Conservation (phyloP, 495 filamentous ascomycete genomes). For the Penicillium ucsense region DNA sequence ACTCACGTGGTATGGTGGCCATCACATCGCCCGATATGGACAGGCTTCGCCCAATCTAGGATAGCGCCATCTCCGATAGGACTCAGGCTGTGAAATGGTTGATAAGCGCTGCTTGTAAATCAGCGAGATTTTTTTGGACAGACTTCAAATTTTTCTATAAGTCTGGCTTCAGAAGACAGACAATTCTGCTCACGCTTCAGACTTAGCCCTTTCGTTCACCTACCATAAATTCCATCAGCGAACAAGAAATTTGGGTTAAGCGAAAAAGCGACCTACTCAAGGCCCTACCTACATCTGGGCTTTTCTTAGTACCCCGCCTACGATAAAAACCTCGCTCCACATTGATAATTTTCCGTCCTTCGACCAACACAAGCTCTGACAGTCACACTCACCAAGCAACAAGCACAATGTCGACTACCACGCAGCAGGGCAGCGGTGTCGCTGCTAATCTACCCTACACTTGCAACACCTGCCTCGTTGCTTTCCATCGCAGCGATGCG, state of each 20-base stretch:
- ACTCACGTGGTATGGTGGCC: no score
- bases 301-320: constrained; percentile 22
- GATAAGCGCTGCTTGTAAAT: constrained; percentile 10
- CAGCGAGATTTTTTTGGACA: not conserved
- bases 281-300: constrained; percentile 4
- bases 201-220: no score
- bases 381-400: constrained; percentile 1
- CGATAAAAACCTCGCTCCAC: constrained; percentile 15
- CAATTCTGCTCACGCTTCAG: no score
- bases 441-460: constrained; percentile 70
- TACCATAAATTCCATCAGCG: not conserved
- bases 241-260: not conserved
- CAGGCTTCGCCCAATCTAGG: not conserved
- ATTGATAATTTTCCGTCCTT: constrained; percentile 6
- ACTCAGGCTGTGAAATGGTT: constrained; percentile 4
- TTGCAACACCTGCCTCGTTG: constrained; percentile 96
- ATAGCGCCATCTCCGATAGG: constrained; percentile 11
- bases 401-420: constrained; percentile 13
- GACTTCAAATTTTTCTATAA: no score
- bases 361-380: constrained; percentile 1
- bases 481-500: constrained; percentile 86
- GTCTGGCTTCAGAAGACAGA: no score
- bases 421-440: constrained; percentile 7
- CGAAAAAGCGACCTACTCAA: not conserved
- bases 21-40: no score